Evolutionary conservation across 177 flowering plant genomes (phyloP), one percentile per base, ranked within the genome.

Genomic region (Tripterygium wilfordii): DNA sequence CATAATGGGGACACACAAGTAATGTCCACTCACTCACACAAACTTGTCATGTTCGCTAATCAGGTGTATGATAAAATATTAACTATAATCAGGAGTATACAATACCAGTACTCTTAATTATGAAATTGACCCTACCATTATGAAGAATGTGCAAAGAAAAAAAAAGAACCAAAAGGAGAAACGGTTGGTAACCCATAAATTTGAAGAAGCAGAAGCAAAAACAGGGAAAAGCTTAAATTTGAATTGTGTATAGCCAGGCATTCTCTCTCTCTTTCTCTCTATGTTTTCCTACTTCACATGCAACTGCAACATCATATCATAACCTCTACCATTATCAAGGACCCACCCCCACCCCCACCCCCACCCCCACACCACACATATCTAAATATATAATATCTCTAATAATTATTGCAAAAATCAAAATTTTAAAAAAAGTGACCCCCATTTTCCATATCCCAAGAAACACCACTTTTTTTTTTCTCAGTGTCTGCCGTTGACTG

Each of bases 401-500:
- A 21, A 22, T 10, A 26, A 31, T 58, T 45, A 51, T 49, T 30
- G 24, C 1, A 16, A 28, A 10, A 35, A 17, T 20, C 24, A 24
- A 3, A 36, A 38, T n/a, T 37, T 21, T 33, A 38, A 16, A 39
- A 43, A 27, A n/a, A 18, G 25, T 15, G 26, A 18, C 22, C 42
- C n/a, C 39, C 16, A 30, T 53, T 65, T 56, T 44, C 51, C 66
- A 70, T 60, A 77, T 80, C 82, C 80, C 83, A 53, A 75, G 32
- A 60, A 48, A 44, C 22, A 27, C 30, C 53, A 40, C 32, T 38
- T 49, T 49, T 55, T 48, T 9, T 49, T 38, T 44, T 35, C 19
- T 44, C 43, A 61, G 37, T 21, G n/a, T n/a, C n/a, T n/a, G n/a
- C 61, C 54, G 71, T 77, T 74, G 85, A 76, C 82, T 71, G 79